Base-by-base conservation (phyloP, 1,284 basidiomycete species). In the Moesziomyces sp. region DNA sequence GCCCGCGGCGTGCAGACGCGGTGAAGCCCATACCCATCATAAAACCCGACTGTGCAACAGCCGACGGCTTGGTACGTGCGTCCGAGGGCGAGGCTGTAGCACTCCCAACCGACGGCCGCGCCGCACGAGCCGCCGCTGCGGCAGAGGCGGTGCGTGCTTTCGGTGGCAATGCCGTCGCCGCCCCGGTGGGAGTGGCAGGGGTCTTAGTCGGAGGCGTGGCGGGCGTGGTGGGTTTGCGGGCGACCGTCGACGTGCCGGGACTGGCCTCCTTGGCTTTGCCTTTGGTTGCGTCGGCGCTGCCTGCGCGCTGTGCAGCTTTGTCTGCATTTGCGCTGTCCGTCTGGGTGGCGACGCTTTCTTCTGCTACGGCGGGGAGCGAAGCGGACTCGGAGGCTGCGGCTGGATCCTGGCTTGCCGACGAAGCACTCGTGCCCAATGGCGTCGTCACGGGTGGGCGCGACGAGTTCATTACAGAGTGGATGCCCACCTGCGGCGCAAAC, bases 11-110 rank as follows among this genome's bases (percentile, higher is more conserved):
- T 4, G 47, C 57, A 10, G 70, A 66, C 2, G 76, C 54, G 5
- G 79, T 58, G 53, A 81, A 81, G 5, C 79, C 79, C 52, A 58
- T 66, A 28, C 82, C 82, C 56, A 84, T 84, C 56, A 84, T 74
- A 35, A 84, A 71, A 33, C 82, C 82, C 0, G 80, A 53, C 50
- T 84, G 82, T 10, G 81, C 76, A 52, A 80, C 75, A 0, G 82
- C 81, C 5, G 73, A 74, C 3, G 79, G 79, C 56, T 68, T 70
- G 16, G 56, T 52, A 51, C 61, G 65, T 14, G 52, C 7, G 30
- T 67, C 67, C n/a, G 59, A 64, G 16, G 70, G 48, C 33, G 60
- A 55, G 10, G 61, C 53, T 16, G 66, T 57, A 21, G 58, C 49
- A 13, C 52, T 53, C 5, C 69, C 61, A 21, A 74, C 61, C 23